These are phyloP conservation scores for Mycosphaerella sp. DNA, from an alignment of 2,329 filamentous ascomycete genomes.

Conservation along the genomic window DNA sequence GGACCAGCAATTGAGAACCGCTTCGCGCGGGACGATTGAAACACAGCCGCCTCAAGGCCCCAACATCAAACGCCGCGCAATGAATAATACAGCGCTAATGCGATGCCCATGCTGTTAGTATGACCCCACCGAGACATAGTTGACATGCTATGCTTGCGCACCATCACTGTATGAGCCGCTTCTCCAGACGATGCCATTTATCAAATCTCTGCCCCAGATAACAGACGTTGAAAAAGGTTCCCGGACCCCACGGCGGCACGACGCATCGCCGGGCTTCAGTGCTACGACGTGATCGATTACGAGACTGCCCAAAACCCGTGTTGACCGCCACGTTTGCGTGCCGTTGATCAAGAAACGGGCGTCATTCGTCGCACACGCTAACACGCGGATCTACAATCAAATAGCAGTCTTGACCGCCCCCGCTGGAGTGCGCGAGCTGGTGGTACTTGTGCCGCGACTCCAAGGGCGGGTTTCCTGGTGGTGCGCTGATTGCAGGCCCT, in stretches of 20 bases:
- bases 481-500: slow-evolving; percentile 21
- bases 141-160: slow-evolving; percentile 20
- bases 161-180: slow-evolving; percentile 9
- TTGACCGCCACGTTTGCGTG: slow-evolving; percentile 6
- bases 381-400: slow-evolving; percentile 7
- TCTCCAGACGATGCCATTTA: slow-evolving; percentile 9
- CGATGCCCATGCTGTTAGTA: slow-evolving; percentile 12
- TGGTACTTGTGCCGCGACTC: slow-evolving; percentile 18
- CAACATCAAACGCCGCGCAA: slow-evolving; percentile 14
- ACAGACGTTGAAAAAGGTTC: slow-evolving; percentile 18
- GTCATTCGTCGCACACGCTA: slow-evolving; percentile 2
- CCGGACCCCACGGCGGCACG: slow-evolving; percentile 18
- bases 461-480: slow-evolving; percentile 18
- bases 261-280: slow-evolving; percentile 13
- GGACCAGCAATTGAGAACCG: neutral
- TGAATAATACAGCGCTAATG: slow-evolving; percentile 4
- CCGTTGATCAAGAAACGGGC: neutral
- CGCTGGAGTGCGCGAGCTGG: slow-evolving; percentile 1
- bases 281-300: slow-evolving; percentile 15
- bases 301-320: neutral
- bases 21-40: neutral
- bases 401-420: slow-evolving; percentile 10
- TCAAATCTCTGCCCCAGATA: slow-evolving; percentile 3
- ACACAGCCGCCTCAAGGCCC: slow-evolving; percentile 2
- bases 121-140: slow-evolving; percentile 20